Percentiles rank a stretch among this genome's conserved stretches.
Evolutionary conservation across 2,329 filamentous ascomycete genomes (phyloP).

Genomic region (Calonectria montana): DNA sequence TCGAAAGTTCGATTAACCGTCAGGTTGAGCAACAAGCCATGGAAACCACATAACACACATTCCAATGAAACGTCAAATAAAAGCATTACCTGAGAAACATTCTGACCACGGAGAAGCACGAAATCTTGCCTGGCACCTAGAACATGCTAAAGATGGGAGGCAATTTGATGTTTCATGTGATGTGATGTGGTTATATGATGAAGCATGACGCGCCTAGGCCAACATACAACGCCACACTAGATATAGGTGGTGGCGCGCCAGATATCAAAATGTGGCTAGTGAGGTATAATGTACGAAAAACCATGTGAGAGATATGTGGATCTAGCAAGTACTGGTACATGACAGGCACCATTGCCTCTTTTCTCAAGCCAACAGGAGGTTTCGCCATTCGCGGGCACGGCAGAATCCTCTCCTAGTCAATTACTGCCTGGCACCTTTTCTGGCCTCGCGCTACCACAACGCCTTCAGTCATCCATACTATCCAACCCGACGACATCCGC

Average conservation of each 20-base stretch:
- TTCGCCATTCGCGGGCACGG: conserved; percentile 33
- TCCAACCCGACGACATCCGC: conserved; percentile 20
- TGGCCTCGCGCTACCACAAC: conserved; percentile 32
- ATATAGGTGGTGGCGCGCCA: neutral
- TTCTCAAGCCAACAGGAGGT: conserved; percentile 29
- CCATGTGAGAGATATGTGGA: neutral
- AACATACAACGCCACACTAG: neutral
- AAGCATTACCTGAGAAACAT: too few species aligned
- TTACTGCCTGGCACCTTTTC: conserved; percentile 27
- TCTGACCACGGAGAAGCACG: neutral
- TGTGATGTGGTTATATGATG: neutral
- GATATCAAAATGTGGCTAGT: neutral
- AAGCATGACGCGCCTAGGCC: neutral
- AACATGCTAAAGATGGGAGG: too few species aligned
- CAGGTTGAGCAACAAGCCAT: too few species aligned
- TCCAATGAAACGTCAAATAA: neutral
- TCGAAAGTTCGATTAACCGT: neutral
- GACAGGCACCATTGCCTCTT: conserved; percentile 20
- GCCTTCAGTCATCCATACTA: conserved; percentile 29
- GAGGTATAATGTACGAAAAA: neutral
- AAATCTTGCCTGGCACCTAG: neutral
- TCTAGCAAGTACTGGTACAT: conserved; percentile 30
- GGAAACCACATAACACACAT: neutral
- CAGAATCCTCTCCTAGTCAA: conserved; percentile 41
- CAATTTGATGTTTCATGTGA: neutral